Conservation (phyloP, 192 early-diverging fungal genomes). For the Linnemannia elongata region DNA sequence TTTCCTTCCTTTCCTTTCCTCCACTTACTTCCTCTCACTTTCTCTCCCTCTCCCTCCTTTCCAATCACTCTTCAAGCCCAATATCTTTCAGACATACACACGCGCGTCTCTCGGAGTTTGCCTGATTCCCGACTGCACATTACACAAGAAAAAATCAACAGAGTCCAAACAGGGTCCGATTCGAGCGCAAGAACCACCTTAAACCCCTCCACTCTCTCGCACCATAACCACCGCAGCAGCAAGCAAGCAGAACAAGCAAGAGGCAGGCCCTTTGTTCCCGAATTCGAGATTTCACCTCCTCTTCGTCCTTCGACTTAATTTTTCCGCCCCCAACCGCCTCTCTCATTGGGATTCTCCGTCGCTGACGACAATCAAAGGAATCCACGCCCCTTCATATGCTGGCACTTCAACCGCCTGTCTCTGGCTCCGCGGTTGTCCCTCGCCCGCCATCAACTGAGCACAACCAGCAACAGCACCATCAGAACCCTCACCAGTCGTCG, state of each 20-base stretch:
- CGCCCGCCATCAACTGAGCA: conserved; percentile 20
- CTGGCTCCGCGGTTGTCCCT: conserved; percentile 21
- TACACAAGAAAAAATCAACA: conserved; percentile 5
- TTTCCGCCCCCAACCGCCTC: background rate
- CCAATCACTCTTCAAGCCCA: background rate
- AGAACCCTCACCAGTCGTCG: background rate
- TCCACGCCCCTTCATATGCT: conserved; percentile 9
- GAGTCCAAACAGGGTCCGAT: background rate
- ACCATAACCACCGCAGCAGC: background rate
- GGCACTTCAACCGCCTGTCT: conserved; percentile 47
- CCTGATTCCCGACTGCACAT: background rate
- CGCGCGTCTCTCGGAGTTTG: too few relatives aligned
- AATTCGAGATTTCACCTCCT: background rate
- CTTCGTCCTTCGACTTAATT: background rate
- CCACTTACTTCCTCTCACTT: background rate
- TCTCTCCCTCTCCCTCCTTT: background rate
- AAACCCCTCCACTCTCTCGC: background rate
- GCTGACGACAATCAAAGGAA: background rate
- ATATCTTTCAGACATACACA: background rate
- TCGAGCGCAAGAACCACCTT: background rate
- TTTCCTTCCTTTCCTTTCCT: background rate
- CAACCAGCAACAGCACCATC: conserved; percentile 2
- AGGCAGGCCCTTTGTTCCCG: background rate
- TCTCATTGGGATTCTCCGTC: background rate
- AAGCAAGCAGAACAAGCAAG: background rate